Evolutionary conservation across 192 early-diverging fungal species (phyloP).

Genomic region (Polychytrium aggregatum): DNA sequence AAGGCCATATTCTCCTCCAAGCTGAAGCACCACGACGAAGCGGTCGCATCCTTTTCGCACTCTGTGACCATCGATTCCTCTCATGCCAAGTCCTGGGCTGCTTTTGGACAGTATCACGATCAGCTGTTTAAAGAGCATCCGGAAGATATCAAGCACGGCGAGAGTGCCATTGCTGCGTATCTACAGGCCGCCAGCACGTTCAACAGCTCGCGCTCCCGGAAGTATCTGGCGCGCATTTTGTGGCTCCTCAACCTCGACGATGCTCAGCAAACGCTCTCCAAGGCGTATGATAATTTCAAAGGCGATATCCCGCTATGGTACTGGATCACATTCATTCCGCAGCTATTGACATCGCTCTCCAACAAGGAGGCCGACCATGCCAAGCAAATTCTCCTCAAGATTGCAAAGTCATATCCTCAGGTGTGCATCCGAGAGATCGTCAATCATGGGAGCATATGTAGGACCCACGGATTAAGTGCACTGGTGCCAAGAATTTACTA

Average conservation of each 20-base stretch:
- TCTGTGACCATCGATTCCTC: slow-evolving; percentile 81
- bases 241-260: slow-evolving; percentile 86
- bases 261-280: slow-evolving; percentile 56
- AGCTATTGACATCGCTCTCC: slow-evolving; percentile 69
- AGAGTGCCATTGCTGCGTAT: slow-evolving; percentile 89
- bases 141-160: slow-evolving; percentile 67
- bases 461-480: no score
- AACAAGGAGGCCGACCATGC: slow-evolving; percentile 69
- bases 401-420: slow-evolving; percentile 90
- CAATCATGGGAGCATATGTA: no score
- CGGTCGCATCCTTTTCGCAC: slow-evolving; percentile 78
- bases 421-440: no score
- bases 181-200: slow-evolving; percentile 85
- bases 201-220: slow-evolving; percentile 75
- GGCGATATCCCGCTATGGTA: slow-evolving; percentile 89
- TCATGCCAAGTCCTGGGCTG: slow-evolving; percentile 92
- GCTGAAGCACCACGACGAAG: slow-evolving; percentile 72
- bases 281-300: slow-evolving; percentile 80
- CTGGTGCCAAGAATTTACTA: slow-evolving; percentile 4
- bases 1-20: slow-evolving; percentile 93
- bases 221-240: slow-evolving; percentile 83
- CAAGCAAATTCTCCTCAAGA: slow-evolving; percentile 73
- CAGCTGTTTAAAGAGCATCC: slow-evolving; percentile 77
- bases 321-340: slow-evolving; percentile 98
- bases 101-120: slow-evolving; percentile 94